Evolutionary conservation across 2,329 filamentous ascomycete species (phyloP).

Genomic region (Xylariaceae sp.): DNA sequence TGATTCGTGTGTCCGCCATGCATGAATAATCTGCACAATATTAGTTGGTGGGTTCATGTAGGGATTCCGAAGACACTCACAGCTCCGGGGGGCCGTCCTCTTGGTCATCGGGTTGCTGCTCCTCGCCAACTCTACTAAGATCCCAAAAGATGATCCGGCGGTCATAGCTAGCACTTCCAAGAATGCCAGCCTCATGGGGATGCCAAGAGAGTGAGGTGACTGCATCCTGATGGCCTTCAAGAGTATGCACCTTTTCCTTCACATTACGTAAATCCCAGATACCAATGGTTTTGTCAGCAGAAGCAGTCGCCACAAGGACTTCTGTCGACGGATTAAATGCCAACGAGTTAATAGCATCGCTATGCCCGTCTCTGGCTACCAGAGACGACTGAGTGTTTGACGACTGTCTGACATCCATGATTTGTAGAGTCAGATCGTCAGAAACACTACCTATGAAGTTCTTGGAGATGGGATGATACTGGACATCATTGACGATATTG

Average conservation of each 20-base stretch:
- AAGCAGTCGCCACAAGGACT: conserved; percentile 87
- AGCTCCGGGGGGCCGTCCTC: conserved; percentile 95
- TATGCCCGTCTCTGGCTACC: conserved; percentile 73
- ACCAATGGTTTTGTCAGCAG: conserved; percentile 91
- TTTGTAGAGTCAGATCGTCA: conserved; percentile 90
- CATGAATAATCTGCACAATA: conserved; percentile 79
- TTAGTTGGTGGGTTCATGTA: conserved; percentile 13
- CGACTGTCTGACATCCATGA: conserved; percentile 79
- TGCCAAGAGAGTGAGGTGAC: conserved; percentile 96
- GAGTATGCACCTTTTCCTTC: conserved; percentile 84
- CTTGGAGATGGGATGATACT: conserved; percentile 86
- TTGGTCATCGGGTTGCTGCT: conserved; percentile 91
- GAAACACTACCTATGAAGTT: conserved; percentile 91
- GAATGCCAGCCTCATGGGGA: conserved; percentile 82
- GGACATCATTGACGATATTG: conserved; percentile 94
- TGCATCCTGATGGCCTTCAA: conserved; percentile 85
- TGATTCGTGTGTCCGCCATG: conserved; percentile 98
- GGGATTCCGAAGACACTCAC: conserved; percentile 55
- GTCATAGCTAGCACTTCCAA: conserved; percentile 92
- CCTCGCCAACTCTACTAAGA: conserved; percentile 85
- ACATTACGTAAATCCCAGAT: conserved; percentile 95
- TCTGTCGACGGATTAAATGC: conserved; percentile 94
- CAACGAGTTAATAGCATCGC: conserved; percentile 92
- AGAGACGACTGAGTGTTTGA: conserved; percentile 69
- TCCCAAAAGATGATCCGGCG: conserved; percentile 97